These are phyloP conservation scores for Haplographium delicatum DNA, from an alignment of 495 filamentous ascomycete species.

Conservation along the genomic window DNA sequence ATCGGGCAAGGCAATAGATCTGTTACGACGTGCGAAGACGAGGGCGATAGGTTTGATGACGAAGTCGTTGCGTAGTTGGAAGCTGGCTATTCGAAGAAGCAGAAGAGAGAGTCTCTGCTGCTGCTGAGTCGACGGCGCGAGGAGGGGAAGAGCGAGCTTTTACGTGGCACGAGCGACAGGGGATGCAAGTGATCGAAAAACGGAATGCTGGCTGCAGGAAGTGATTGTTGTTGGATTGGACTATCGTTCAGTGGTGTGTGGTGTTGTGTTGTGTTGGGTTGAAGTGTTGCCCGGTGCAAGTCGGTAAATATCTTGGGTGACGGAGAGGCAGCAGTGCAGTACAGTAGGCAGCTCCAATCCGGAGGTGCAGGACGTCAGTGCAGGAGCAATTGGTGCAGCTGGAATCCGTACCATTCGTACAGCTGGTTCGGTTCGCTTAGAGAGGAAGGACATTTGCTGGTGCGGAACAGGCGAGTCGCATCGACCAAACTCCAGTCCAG, in stretches of 20 bases:
- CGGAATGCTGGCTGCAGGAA: background rate
- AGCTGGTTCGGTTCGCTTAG: no score
- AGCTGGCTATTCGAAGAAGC: slow-evolving; percentile 2
- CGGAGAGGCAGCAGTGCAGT: no score
- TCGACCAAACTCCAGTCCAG: no score
- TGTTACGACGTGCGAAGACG: slow-evolving; percentile 22
- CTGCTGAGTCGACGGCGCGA: background rate
- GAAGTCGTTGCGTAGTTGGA: slow-evolving; percentile 10
- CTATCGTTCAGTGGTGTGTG: no score
- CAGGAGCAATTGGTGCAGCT: no score
- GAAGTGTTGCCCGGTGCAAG: background rate
- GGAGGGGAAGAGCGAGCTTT: slow-evolving; percentile 14
- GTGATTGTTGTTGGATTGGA: background rate
- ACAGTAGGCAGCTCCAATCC: no score
- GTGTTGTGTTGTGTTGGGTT: slow-evolving; percentile 6
- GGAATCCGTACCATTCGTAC: no score
- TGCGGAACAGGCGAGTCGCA: no score
- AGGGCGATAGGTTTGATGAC: slow-evolving; percentile 18
- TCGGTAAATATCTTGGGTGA: background rate
- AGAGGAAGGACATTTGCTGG: no score
- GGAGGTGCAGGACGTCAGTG: no score
- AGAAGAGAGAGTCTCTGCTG: slow-evolving; percentile 21
- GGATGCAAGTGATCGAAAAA: slow-evolving; percentile 21
- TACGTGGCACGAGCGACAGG: slow-evolving; percentile 16
- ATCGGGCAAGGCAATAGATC: slow-evolving; percentile 25